Conservation (phyloP, 139 green algal genomes). For the Chlorella sp. region DNA sequence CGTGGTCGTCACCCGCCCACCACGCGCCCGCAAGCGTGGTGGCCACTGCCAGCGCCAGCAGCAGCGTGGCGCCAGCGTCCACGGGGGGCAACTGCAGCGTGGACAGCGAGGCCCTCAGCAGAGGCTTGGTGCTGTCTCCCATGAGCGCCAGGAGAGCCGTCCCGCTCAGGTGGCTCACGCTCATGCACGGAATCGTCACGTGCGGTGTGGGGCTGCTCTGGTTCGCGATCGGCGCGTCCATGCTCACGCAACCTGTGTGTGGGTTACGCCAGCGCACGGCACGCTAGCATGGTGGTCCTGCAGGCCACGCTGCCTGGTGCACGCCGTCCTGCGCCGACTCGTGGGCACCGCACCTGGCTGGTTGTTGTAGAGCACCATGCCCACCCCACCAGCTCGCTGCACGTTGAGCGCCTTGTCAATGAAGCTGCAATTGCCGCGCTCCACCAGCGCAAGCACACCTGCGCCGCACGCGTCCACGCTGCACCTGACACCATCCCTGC, state of each 20-base stretch:
- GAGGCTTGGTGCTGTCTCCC: background rate
- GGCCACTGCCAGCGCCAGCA: conserved; percentile 64
- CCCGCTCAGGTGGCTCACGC: conserved; percentile 33
- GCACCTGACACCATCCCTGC: no score
- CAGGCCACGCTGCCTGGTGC: no score
- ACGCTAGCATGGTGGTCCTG: no score
- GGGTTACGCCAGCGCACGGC: no score
- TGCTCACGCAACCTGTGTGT: conserved; percentile 49
- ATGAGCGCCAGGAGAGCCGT: conserved; percentile 13
- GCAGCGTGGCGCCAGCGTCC: conserved; percentile 38
- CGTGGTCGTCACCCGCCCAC: conserved; percentile 55
- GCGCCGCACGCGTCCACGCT: no score
- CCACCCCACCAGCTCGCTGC: conserved; percentile 33
- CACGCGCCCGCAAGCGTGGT: conserved; percentile 39
- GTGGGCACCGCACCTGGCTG: no score
- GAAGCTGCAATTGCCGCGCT: conserved; percentile 61
- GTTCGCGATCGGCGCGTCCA: conserved; percentile 28
- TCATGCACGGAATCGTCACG: conserved; percentile 14
- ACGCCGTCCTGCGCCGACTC: no score
- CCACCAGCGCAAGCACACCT: no score
- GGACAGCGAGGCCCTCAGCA: conserved; percentile 14
- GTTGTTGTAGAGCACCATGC: conserved; percentile 57
- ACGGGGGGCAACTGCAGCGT: conserved; percentile 17
- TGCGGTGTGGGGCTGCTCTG: background rate
- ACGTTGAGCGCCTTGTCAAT: conserved; percentile 45